Evolutionary conservation across 768 basidiomycete species (phyloP).

Genomic region (Suillus weaverae): DNA sequence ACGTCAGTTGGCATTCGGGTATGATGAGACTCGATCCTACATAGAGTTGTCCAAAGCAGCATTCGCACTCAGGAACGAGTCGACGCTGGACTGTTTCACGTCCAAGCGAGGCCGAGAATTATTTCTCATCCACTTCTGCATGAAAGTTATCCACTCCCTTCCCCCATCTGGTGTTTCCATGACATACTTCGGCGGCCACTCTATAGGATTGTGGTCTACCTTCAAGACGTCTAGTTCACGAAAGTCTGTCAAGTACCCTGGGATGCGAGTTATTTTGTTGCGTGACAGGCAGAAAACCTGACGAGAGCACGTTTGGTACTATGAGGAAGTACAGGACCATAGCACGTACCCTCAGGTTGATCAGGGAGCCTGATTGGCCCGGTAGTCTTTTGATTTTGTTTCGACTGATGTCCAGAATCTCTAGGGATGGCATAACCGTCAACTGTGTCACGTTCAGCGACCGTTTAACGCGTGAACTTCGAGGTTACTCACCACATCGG

Average conservation of each 20-base stretch:
- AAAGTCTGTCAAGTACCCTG: constrained; percentile 76
- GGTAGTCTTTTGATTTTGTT: constrained; percentile 88
- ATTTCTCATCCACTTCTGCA: constrained; percentile 77
- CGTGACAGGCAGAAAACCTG: constrained; percentile 85
- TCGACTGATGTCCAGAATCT: constrained; percentile 92
- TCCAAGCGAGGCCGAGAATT: constrained; percentile 38
- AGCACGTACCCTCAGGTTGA: constrained; percentile 64
- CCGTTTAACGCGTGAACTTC: constrained; percentile 7
- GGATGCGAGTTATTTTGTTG: constrained; percentile 82
- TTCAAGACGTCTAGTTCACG: constrained; percentile 74
- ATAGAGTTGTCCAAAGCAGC: constrained; percentile 34
- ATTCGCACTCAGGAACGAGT: constrained; percentile 50
- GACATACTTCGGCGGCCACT: constrained; percentile 80
- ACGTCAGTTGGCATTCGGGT: constrained; percentile 9
- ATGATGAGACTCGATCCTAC: constrained; percentile 13
- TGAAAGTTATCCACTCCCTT: constrained; percentile 67
- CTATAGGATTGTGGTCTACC: constrained; percentile 87
- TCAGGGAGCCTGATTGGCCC: constrained; percentile 72
- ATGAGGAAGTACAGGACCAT: not conserved
- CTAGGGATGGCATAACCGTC: constrained; percentile 80
- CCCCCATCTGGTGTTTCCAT: constrained; percentile 52
- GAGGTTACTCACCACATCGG: constrained; percentile 70
- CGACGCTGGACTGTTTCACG: constrained; percentile 41
- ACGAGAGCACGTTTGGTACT: constrained; percentile 4
- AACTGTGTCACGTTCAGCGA: constrained; percentile 48